Percentiles rank a stretch among this genome's conserved stretches.
Evolutionary conservation across 2,329 filamentous ascomycete species (phyloP).

Genomic region (Metarhizium guizhouense): DNA sequence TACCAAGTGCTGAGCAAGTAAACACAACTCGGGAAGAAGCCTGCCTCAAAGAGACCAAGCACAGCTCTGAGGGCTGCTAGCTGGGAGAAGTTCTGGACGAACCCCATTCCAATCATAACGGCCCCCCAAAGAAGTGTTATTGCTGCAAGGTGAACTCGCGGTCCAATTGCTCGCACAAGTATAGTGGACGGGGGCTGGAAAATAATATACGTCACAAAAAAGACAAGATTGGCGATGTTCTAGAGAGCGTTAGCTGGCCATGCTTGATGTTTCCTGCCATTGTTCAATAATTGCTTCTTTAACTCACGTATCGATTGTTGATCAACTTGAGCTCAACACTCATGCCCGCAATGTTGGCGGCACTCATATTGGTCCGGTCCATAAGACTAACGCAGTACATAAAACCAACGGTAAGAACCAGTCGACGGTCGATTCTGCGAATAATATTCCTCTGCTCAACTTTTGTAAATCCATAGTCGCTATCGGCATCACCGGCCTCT

Average conservation of each 20-base stretch:
- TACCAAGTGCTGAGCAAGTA: constrained; percentile 71
- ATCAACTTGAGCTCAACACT: constrained; percentile 34
- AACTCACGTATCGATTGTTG: constrained; percentile 35
- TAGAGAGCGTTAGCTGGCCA: constrained; percentile 12
- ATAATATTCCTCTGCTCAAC: constrained; percentile 61
- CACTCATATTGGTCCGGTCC: constrained; percentile 70
- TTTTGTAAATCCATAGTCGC: constrained; percentile 41
- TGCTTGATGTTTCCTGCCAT: not conserved
- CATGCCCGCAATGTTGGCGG: constrained; percentile 63
- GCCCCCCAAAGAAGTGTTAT: constrained; percentile 52
- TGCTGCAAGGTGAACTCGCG: constrained; percentile 43
- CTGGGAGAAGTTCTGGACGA: constrained; percentile 40
- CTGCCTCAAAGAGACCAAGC: constrained; percentile 57
- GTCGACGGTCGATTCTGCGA: constrained; percentile 56
- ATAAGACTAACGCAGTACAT: constrained; percentile 71
- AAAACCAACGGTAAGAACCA: constrained; percentile 51
- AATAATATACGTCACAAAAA: constrained; percentile 65
- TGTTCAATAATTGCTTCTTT: not conserved
- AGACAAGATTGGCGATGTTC: constrained; percentile 61
- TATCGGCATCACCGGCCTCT: constrained; percentile 37
- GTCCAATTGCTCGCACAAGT: constrained; percentile 57
- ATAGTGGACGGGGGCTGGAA: constrained; percentile 66
- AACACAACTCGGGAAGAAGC: constrained; percentile 62
- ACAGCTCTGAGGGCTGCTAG: constrained; percentile 48
- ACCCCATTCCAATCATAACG: constrained; percentile 58